Evolutionary conservation across 495 filamentous ascomycete species (phyloP).

Genomic region (Hypoxylon lienhwacheense): DNA sequence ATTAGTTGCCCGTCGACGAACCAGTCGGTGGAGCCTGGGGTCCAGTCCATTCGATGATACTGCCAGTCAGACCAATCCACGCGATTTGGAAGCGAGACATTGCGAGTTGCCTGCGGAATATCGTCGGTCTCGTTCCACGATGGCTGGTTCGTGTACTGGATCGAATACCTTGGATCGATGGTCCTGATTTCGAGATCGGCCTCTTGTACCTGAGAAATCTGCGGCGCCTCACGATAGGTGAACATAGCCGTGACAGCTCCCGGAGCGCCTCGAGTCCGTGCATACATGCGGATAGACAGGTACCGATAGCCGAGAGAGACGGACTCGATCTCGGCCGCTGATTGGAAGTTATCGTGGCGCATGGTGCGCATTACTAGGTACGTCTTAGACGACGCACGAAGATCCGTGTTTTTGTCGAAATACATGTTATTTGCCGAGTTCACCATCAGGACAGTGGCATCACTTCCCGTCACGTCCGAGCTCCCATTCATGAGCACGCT

Average conservation of each 20-base stretch:
- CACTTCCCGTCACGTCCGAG: constrained; percentile 41
- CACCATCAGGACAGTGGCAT: constrained; percentile 56
- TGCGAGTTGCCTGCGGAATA: constrained; percentile 48
- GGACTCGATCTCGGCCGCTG: constrained; percentile 66
- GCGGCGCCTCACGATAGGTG: constrained; percentile 53
- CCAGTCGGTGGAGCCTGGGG: constrained; percentile 55
- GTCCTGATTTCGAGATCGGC: constrained; percentile 77
- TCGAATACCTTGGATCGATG: constrained; percentile 52
- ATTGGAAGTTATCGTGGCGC: constrained; percentile 58
- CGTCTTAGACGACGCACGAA: constrained; percentile 44
- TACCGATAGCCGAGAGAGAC: constrained; percentile 55
- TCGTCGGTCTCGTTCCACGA: constrained; percentile 50
- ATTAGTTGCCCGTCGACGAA: constrained; percentile 62
- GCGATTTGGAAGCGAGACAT: constrained; percentile 46
- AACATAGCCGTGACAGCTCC: constrained; percentile 73
- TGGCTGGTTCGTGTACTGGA: constrained; percentile 78
- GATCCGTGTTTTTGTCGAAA: constrained; percentile 50
- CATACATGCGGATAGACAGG: constrained; percentile 63
- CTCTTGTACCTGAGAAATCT: constrained; percentile 61
- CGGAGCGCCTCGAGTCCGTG: constrained; percentile 51
- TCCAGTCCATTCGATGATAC: constrained; percentile 73
- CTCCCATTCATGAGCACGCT: constrained; percentile 32
- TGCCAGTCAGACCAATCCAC: constrained; percentile 66
- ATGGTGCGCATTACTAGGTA: constrained; percentile 65
- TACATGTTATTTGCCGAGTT: constrained; percentile 70